These are phyloP conservation scores for Emergomyces pasteurianus DNA, from an alignment of 2,329 filamentous ascomycete species.

Conservation along the genomic window DNA sequence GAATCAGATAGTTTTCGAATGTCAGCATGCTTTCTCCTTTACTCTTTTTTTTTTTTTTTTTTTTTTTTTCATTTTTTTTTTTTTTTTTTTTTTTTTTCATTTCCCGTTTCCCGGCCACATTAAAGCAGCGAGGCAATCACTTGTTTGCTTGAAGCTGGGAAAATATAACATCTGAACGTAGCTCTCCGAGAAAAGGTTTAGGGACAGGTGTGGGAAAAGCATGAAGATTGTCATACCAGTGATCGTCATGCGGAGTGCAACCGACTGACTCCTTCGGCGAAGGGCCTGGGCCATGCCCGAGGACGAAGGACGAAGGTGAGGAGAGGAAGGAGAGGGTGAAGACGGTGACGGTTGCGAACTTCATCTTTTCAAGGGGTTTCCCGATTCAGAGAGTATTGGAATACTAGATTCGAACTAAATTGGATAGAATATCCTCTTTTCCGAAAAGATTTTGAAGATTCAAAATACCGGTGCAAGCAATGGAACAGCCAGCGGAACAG, in stretches of 20 bases:
- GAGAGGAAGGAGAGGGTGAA: conserved; percentile 2
- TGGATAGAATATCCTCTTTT: neutral
- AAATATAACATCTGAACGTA: neutral
- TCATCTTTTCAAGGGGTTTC: conserved; percentile 4
- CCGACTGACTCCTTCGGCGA: conserved; percentile 18
- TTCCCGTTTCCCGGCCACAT: neutral
- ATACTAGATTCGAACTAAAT: too few relatives aligned
- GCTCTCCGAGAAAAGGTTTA: neutral
- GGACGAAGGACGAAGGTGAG: conserved; percentile 8
- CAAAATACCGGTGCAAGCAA: neutral
- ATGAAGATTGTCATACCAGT: conserved; percentile 4
- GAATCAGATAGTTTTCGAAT: neutral
- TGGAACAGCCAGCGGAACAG: neutral
- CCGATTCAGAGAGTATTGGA: neutral
- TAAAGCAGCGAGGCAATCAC: neutral
- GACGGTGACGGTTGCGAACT: conserved; percentile 1
- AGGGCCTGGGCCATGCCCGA: conserved; percentile 16
- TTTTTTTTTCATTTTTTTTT: too few relatives aligned
- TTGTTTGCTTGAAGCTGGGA: neutral
- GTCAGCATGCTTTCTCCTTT: too few relatives aligned
- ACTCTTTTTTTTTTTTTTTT: too few relatives aligned
- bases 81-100: too few relatives aligned
- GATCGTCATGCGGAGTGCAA: conserved; percentile 8
- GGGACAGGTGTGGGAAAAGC: neutral
- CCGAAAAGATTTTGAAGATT: neutral